These are phyloP conservation scores for Xerocomellus intermedius DNA, from an alignment of 768 basidiomycete genomes.

Conservation along the genomic window DNA sequence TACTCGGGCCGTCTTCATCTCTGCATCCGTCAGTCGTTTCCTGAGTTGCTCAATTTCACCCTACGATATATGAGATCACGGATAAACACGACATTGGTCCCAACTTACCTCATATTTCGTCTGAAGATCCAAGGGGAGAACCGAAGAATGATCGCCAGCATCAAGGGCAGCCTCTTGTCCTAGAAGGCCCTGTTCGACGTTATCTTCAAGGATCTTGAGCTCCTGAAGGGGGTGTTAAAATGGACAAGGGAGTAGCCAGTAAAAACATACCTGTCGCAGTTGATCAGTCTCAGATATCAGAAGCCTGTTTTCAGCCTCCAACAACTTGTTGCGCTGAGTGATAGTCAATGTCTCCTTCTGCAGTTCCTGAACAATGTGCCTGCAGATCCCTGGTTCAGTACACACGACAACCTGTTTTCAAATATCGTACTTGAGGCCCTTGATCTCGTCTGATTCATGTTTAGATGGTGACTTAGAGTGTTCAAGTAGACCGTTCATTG, in stretches of 20 bases:
- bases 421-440: conserved; percentile 68
- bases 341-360: conserved; percentile 73
- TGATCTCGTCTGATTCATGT: conserved; percentile 65
- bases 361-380: conserved; percentile 86
- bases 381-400: conserved; percentile 26
- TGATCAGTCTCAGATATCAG: conserved; percentile 57
- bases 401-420: background rate
- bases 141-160: conserved; percentile 17
- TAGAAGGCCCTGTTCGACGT: conserved; percentile 59
- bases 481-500: conserved; percentile 41
- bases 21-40: conserved; percentile 64
- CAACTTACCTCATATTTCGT: conserved; percentile 52
- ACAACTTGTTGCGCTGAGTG: conserved; percentile 62
- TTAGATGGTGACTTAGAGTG: conserved; percentile 41
- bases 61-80: conserved; percentile 33
- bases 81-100: background rate
- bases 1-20: conserved; percentile 71
- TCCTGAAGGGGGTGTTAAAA: conserved; percentile 45
- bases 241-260: background rate
- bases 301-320: conserved; percentile 75
- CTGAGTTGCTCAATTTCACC: conserved; percentile 66
- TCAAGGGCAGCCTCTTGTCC: conserved; percentile 46
- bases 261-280: conserved; percentile 59
- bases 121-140: conserved; percentile 36
- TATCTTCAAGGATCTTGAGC: conserved; percentile 73